Conservation (phyloP, 164 flowering plant genomes). For the Vitis labrusca region DNA sequence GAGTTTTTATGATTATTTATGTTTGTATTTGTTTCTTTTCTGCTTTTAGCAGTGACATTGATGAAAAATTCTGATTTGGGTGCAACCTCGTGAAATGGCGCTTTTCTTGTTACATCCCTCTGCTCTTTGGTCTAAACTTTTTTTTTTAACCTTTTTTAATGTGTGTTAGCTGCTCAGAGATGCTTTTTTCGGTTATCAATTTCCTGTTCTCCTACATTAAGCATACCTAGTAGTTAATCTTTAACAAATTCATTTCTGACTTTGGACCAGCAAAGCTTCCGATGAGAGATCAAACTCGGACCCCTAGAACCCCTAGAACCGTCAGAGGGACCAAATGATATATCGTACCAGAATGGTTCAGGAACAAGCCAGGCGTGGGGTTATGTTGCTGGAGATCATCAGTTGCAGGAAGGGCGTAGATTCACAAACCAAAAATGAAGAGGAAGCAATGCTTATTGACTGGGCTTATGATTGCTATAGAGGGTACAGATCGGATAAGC, state of each 20-base stretch:
- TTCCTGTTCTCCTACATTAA: too few relatives aligned
- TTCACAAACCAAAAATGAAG: background rate
- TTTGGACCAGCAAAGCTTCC: constrained; percentile 15
- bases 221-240: constrained; percentile 3
- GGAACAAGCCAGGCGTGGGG: constrained; percentile 13
- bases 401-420: constrained; percentile 6
- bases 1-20: too few relatives aligned
- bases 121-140: too few relatives aligned
- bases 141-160: too few relatives aligned
- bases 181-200: too few relatives aligned
- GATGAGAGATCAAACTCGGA: constrained; percentile 10
- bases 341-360: constrained; percentile 21
- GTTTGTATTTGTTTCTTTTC: too few relatives aligned
- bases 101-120: too few relatives aligned
- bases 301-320: background rate
- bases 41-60: too few relatives aligned
- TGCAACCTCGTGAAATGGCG: too few relatives aligned
- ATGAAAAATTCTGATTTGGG: too few relatives aligned
- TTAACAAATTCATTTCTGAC: constrained; percentile 19
- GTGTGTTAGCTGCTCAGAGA: background rate
- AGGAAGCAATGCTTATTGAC: constrained; percentile 6
- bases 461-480: constrained; percentile 14
- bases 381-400: constrained; percentile 13
- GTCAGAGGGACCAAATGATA: constrained; percentile 18
- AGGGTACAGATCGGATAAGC: background rate